Conservation (phyloP, 495 filamentous ascomycete species). For the Penicillium parvum region DNA sequence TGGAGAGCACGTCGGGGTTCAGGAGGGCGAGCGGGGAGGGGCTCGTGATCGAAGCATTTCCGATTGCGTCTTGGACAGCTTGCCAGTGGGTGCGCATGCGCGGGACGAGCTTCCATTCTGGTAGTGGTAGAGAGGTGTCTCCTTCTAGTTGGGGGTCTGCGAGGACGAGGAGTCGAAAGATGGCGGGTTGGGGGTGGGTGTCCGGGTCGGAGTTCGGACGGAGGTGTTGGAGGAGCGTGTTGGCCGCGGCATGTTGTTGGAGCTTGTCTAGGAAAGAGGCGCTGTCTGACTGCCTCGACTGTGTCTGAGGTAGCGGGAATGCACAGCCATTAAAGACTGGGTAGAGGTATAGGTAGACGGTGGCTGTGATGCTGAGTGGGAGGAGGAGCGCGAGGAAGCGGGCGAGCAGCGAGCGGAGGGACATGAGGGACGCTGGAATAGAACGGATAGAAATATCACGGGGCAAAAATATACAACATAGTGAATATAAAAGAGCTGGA, state of each 20-base stretch:
- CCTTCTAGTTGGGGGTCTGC: constrained; percentile 96
- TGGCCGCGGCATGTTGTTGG: constrained; percentile 33
- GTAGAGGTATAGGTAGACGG: constrained; percentile 82
- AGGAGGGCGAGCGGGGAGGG: constrained; percentile 14
- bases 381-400: constrained; percentile 60
- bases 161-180: constrained; percentile 87
- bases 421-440: constrained; percentile 35
- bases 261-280: constrained; percentile 10
- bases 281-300: not conserved
- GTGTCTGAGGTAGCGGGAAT: constrained; percentile 59
- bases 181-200: constrained; percentile 30
- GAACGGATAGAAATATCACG: constrained; percentile 10
- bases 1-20: constrained; percentile 27
- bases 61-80: constrained; percentile 24
- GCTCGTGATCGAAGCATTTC: constrained; percentile 13
- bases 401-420: constrained; percentile 55
- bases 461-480: constrained; percentile 21
- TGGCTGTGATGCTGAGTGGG: constrained; percentile 63
- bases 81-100: constrained; percentile 51
- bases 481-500: constrained; percentile 6
- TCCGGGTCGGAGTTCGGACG: constrained; percentile 18
- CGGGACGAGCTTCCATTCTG: constrained; percentile 56
- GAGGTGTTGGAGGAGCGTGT: constrained; percentile 49
- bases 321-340: constrained; percentile 76
- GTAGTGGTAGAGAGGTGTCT: constrained; percentile 70